Conservation (phyloP, 768 basidiomycete genomes). For the Suillus subaureus region DNA sequence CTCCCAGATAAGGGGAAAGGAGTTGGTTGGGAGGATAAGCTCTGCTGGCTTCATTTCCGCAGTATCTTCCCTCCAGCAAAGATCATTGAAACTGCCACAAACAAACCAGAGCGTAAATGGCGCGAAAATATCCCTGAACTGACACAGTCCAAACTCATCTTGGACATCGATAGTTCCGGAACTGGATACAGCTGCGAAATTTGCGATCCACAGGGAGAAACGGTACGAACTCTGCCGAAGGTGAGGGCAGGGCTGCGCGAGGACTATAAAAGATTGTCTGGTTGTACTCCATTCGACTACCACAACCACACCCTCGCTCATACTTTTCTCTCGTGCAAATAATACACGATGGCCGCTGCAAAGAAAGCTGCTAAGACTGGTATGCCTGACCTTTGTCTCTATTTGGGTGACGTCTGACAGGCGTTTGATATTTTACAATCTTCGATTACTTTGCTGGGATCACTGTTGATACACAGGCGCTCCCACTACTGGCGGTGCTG, state of each 20-base stretch:
- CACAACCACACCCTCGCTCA: slow-evolving; percentile 6
- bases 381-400: slow-evolving; percentile 18
- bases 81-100: slow-evolving; percentile 8
- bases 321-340: slow-evolving; percentile 3
- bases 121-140: slow-evolving; percentile 14
- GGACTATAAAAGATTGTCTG: slow-evolving; percentile 24
- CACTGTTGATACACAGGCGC: slow-evolving; percentile 13
- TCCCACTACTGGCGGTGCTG: slow-evolving; percentile 9
- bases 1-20: slow-evolving; percentile 25
- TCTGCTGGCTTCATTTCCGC: slow-evolving; percentile 18
- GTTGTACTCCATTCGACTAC: neutral
- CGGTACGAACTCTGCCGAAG: slow-evolving; percentile 23
- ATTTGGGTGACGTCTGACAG: neutral
- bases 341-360: slow-evolving; percentile 23
- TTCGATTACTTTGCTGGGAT: neutral
- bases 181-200: neutral
- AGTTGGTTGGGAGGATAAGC: slow-evolving; percentile 26
- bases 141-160: slow-evolving; percentile 1
- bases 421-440: neutral
- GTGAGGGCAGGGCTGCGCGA: slow-evolving; percentile 31
- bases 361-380: slow-evolving; percentile 28
- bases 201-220: slow-evolving; percentile 5
- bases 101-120: slow-evolving; percentile 3
- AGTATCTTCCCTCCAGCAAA: slow-evolving; percentile 17
- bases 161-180: slow-evolving; percentile 1